These are phyloP conservation scores for Cutaneotrichosporon arboriforme DNA, from an alignment of 1,284 basidiomycete genomes.

Conservation along the genomic window DNA sequence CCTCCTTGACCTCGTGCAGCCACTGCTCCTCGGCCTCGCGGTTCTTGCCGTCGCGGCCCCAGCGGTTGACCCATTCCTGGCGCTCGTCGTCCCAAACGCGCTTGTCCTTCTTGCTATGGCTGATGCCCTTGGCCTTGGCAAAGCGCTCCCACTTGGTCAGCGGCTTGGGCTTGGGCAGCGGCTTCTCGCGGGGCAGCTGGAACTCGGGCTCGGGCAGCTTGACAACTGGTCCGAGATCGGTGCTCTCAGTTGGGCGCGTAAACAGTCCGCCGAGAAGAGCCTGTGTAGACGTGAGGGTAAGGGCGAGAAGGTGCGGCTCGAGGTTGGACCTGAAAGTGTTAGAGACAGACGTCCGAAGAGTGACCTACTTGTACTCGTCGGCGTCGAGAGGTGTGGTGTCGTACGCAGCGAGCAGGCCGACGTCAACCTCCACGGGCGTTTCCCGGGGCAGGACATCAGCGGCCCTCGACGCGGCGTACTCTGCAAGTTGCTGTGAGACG, in stretches of 20 bases:
- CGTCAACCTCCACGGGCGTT: slow-evolving; percentile 72
- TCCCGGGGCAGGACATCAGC: slow-evolving; percentile 62
- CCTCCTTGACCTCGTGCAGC: slow-evolving; percentile 81
- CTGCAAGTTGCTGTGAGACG: slow-evolving; percentile 41
- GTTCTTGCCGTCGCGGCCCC: slow-evolving; percentile 90
- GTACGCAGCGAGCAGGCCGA: slow-evolving; percentile 75
- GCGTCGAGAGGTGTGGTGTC: slow-evolving; percentile 81
- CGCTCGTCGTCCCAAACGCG: slow-evolving; percentile 91
- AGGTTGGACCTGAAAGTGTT: slow-evolving; percentile 60
- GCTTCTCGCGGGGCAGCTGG: slow-evolving; percentile 80
- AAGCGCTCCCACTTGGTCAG: slow-evolving; percentile 97
- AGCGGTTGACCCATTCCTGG: slow-evolving; percentile 87
- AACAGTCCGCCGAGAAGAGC: slow-evolving; percentile 74
- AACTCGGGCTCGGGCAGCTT: slow-evolving; percentile 71
- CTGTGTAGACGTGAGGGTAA: slow-evolving; percentile 83
- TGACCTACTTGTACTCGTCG: slow-evolving; percentile 65
- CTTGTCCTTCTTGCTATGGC: slow-evolving; percentile 70
- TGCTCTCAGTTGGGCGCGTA: slow-evolving; percentile 64
- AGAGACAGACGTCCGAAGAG: background rate
- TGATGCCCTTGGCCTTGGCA: slow-evolving; percentile 89
- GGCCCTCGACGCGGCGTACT: slow-evolving; percentile 36
- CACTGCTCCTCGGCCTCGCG: slow-evolving; percentile 83
- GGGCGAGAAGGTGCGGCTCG: slow-evolving; percentile 71
- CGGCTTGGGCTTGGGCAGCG: slow-evolving; percentile 84
- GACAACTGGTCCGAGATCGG: slow-evolving; percentile 77